phyloP scores from a whole-genome alignment of 768 basidiomycete species.

The Mycena alexandri region DNA sequence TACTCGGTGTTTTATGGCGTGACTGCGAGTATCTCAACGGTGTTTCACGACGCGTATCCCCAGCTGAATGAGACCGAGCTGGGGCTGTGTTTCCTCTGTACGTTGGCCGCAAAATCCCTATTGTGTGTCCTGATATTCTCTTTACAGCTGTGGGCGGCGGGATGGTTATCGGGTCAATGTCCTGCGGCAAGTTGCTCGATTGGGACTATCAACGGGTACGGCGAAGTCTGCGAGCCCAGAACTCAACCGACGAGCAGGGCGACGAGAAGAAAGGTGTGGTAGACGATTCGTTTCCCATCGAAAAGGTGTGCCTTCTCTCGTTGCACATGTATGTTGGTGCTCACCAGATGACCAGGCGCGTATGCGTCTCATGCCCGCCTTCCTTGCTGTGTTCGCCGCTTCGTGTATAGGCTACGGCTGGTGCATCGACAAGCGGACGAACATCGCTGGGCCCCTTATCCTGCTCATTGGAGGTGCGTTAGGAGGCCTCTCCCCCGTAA shows the following conservation, averaged over 20 bases:
- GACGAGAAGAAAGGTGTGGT: slow-evolving; percentile 18
- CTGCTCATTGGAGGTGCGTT: slow-evolving; percentile 47
- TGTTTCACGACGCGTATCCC: slow-evolving; percentile 70
- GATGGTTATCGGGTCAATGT: slow-evolving; percentile 13
- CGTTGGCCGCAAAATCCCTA: neutral
- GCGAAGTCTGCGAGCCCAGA: neutral
- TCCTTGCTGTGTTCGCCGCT: slow-evolving; percentile 53
- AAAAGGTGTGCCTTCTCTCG: slow-evolving; percentile 49
- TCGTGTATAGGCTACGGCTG: slow-evolving; percentile 71
- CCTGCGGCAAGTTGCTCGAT: slow-evolving; percentile 25
- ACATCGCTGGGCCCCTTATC: slow-evolving; percentile 67
- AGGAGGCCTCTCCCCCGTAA: too few species aligned
- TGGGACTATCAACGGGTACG: slow-evolving; percentile 32
- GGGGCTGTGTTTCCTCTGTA: slow-evolving; percentile 78
- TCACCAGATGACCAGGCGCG: slow-evolving; percentile 55
- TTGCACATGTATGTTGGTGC: neutral
- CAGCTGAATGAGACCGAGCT: slow-evolving; percentile 74
- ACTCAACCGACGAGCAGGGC: neutral
- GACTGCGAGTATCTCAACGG: slow-evolving; percentile 69
- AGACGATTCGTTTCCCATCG: slow-evolving; percentile 66
- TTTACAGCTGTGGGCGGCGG: slow-evolving; percentile 26
- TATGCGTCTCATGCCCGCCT: slow-evolving; percentile 59
- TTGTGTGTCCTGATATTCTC: too few species aligned
- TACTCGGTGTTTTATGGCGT: slow-evolving; percentile 72
- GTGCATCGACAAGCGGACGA: slow-evolving; percentile 63